These are phyloP conservation scores for Sophora flavescens DNA, from an alignment of 306 rosid species.

Conservation along the genomic window DNA sequence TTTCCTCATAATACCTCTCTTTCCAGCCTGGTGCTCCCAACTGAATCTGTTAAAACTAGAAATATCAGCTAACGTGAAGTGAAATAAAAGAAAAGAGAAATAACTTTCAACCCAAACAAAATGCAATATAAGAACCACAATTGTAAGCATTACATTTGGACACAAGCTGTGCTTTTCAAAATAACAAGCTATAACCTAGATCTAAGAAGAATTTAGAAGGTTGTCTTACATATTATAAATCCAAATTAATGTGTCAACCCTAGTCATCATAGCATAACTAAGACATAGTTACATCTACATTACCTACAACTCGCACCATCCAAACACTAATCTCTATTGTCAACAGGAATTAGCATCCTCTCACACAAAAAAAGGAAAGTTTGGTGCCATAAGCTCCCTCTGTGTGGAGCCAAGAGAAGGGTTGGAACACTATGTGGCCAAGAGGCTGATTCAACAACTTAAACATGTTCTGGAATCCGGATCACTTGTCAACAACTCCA, in stretches of 20 bases:
- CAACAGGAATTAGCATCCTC: background rate
- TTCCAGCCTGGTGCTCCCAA: conserved; percentile 97
- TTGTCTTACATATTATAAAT: background rate
- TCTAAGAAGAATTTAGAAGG: background rate
- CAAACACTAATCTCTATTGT: background rate
- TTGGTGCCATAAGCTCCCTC: conserved; percentile 3
- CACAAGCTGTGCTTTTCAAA: conserved; percentile 7
- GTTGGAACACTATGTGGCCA: conserved; percentile 8
- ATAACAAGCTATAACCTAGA: conserved; percentile 11
- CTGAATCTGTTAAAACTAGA: conserved; percentile 63
- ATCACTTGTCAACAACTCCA: background rate
- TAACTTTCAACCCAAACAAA: background rate
- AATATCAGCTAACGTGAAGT: conserved; percentile 1
- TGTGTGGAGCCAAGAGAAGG: background rate
- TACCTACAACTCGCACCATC: background rate
- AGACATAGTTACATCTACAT: background rate
- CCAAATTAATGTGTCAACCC: background rate
- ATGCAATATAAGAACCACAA: background rate
- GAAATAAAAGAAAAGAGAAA: conserved; percentile 12
- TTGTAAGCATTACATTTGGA: background rate
- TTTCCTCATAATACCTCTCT: conserved; percentile 95
- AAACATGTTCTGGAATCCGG: background rate
- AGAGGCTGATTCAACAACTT: background rate
- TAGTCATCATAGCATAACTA: background rate
- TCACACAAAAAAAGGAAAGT: background rate